A percentile compares a stretch with the other conserved stretches of the same genome.
These are phyloP conservation scores for Arthrobotrys megalospora DNA, from an alignment of 2,329 filamentous ascomycete genomes.

Conservation along the genomic window DNA sequence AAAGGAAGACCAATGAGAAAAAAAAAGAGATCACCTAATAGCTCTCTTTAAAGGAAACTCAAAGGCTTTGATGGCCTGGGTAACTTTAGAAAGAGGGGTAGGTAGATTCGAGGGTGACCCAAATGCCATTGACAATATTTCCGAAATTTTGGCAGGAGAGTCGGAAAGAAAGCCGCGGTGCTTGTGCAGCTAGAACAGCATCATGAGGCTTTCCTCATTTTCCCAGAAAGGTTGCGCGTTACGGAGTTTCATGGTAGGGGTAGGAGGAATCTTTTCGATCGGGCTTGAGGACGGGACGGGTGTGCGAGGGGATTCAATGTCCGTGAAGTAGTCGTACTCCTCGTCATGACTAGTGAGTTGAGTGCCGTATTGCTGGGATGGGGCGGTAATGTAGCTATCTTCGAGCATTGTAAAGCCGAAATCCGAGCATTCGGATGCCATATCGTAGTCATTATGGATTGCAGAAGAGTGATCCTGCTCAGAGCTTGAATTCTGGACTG, in stretches of 20 bases:
- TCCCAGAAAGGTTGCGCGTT: slow-evolving; percentile 1
- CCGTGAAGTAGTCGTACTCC: slow-evolving; percentile 33
- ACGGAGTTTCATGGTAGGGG: not conserved
- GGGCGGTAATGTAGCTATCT: slow-evolving; percentile 3
- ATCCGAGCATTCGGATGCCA: slow-evolving; percentile 36
- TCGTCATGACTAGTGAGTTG: slow-evolving; percentile 5
- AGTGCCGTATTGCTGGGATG: not conserved
- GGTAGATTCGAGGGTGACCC: slow-evolving; percentile 13
- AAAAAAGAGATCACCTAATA: not conserved
- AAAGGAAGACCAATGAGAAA: not conserved
- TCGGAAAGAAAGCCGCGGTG: slow-evolving; percentile 10
- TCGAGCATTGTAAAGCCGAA: slow-evolving; percentile 33
- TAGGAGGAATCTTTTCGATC: not conserved
- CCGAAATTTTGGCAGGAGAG: slow-evolving; percentile 14
- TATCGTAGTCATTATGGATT: slow-evolving; percentile 17
- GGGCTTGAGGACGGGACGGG: slow-evolving; percentile 5
- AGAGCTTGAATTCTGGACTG: not conserved
- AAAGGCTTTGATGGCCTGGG: slow-evolving; percentile 24
- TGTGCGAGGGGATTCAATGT: not conserved
- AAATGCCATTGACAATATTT: slow-evolving; percentile 26
- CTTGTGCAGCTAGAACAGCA: slow-evolving; percentile 54
- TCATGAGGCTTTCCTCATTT: slow-evolving; percentile 45
- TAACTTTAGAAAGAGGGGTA: slow-evolving; percentile 15
- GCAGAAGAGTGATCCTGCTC: not conserved
- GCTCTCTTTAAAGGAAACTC: slow-evolving; percentile 27